phyloP scores from a whole-genome alignment of 257 asterid genomes.

The Capsicum rhomboideum region DNA sequence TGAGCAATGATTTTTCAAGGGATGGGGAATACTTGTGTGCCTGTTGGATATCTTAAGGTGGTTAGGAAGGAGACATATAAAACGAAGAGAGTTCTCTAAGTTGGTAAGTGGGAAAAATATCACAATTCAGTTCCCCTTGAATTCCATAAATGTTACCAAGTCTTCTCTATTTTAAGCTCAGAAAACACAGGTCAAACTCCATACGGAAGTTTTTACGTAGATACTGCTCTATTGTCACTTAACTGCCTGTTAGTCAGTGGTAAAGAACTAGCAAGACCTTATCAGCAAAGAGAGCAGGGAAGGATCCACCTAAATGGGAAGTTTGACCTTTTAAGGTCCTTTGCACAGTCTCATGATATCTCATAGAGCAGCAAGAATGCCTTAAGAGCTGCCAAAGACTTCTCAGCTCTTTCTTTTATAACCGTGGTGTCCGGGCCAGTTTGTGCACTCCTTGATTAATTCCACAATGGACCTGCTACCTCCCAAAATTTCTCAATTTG shows the following conservation, averaged over 20 bases:
- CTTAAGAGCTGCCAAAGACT: neutral
- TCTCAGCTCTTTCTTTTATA: neutral
- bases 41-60: neutral
- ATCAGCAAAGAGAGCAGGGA: neutral
- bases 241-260: neutral
- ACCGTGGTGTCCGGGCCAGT: neutral
- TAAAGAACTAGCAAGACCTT: neutral
- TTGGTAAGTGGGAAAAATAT: neutral
- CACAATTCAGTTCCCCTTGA: neutral
- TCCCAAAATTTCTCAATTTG: neutral
- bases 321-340: neutral
- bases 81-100: neutral
- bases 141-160: neutral
- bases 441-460: neutral
- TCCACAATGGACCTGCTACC: neutral
- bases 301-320: neutral
- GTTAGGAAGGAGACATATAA: neutral
- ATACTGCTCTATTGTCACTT: neutral
- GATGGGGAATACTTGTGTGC: neutral
- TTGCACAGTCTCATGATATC: neutral
- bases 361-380: neutral
- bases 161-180: neutral
- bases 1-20: neutral
- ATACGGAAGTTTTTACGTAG: neutral
- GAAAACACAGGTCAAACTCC: neutral